phyloP scores from a whole-genome alignment of 306 rosid species.

The Vigna unguiculata region DNA sequence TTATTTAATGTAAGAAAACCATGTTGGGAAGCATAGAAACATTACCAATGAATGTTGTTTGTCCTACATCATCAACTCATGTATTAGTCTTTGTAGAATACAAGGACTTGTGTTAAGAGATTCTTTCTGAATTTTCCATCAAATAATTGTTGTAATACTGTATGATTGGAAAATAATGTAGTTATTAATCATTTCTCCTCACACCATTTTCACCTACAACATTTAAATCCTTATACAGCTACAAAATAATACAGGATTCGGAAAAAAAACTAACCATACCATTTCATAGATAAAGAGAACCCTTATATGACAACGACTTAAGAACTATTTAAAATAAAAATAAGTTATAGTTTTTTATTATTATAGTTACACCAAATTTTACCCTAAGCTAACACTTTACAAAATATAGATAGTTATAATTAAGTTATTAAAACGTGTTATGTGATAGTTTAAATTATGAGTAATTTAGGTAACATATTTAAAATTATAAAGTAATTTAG shows the following conservation, averaged over 20 bases:
- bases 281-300: no score
- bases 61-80: conserved; percentile 52
- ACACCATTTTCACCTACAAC: conserved; percentile 17
- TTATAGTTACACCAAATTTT: no score
- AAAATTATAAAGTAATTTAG: no score
- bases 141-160: conserved; percentile 32
- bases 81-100: conserved; percentile 28
- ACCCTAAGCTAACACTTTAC: no score
- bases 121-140: conserved; percentile 16
- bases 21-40: conserved; percentile 68
- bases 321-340: no score
- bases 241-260: conserved; percentile 34
- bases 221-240: conserved; percentile 25
- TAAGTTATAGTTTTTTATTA: no score
- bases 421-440: no score
- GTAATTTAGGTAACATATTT: no score
- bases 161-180: conserved; percentile 9
- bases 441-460: no score
- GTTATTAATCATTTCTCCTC: conserved; percentile 28
- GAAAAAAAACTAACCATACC: neutral
- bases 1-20: conserved; percentile 54
- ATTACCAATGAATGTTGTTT: conserved; percentile 53
- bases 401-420: no score
- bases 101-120: no score
- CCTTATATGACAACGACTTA: no score